Evolutionary conservation across 2,329 filamentous ascomycete genomes (phyloP).

Genomic region (Monilinia vaccinii-corymbosi): DNA sequence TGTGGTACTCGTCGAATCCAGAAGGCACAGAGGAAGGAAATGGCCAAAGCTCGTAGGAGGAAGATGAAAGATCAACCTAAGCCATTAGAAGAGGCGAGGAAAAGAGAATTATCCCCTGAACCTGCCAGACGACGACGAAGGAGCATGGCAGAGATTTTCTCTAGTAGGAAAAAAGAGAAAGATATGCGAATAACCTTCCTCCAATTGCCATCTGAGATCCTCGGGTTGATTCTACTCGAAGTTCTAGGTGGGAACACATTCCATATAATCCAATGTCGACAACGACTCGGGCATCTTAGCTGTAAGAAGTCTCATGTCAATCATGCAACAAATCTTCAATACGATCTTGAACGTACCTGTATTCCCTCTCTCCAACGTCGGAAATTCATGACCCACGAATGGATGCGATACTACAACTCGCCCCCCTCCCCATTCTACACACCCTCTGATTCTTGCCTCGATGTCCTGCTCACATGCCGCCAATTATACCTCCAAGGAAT

Average conservation of each 20-base stretch:
- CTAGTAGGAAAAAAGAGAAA: neutral
- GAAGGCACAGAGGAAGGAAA: neutral
- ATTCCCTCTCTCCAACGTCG: neutral
- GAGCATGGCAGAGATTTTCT: neutral
- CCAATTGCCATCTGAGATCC: neutral
- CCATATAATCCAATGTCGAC: neutral
- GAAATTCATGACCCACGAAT: neutral
- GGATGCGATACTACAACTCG: neutral
- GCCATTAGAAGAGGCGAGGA: neutral
- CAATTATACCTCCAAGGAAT: constrained; percentile 1
- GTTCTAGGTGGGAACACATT: neutral
- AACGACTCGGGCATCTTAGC: neutral
- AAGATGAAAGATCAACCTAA: neutral
- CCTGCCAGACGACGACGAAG: neutral
- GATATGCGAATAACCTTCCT: neutral
- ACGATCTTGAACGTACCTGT: neutral
- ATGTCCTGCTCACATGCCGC: neutral
- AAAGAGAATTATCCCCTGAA: neutral
- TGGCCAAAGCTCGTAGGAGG: neutral
- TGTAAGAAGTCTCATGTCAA: neutral
- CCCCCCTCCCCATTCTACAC: neutral
- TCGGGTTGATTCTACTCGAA: neutral
- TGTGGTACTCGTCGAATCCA: neutral
- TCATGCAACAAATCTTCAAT: neutral
- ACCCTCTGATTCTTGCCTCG: neutral